Conservation (phyloP, 345 rosid species). For the Leavenworthia alabamica region DNA sequence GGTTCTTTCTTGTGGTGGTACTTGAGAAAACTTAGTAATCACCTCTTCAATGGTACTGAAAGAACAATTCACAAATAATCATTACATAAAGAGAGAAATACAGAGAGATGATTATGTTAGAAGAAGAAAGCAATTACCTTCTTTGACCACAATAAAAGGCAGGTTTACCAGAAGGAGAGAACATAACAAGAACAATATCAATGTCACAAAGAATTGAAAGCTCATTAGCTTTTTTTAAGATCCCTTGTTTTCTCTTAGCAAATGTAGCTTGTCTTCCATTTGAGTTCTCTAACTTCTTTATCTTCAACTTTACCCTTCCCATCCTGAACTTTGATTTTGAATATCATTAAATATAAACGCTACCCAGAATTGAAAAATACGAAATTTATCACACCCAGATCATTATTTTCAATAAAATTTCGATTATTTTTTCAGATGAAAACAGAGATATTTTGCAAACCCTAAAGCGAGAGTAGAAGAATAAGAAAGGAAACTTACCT, state of each 20-base stretch:
- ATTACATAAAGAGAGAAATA: not conserved
- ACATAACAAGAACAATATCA: slow-evolving; percentile 75
- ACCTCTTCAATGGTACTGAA: slow-evolving; percentile 66
- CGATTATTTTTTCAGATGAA: not conserved
- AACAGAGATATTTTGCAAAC: slow-evolving; percentile 19
- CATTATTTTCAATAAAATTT: not conserved
- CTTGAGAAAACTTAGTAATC: slow-evolving; percentile 57
- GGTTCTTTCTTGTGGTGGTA: slow-evolving; percentile 73
- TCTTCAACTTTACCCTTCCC: slow-evolving; percentile 90
- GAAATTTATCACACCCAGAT: not conserved
- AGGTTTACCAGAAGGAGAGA: slow-evolving; percentile 70
- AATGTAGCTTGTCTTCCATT: slow-evolving; percentile 63
- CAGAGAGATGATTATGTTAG: not conserved
- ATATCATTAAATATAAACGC: not conserved
- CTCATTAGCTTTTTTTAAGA: slow-evolving; percentile 85
- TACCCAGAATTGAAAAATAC: not conserved
- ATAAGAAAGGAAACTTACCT: slow-evolving; percentile 26
- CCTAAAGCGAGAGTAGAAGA: too few relatives aligned
- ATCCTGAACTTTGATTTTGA: too few relatives aligned
- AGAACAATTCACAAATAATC: not conserved
- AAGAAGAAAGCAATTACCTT: too few relatives aligned
- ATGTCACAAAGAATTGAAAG: slow-evolving; percentile 76
- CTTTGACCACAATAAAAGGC: slow-evolving; percentile 54
- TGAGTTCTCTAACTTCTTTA: slow-evolving; percentile 71
- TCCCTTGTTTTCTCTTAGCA: slow-evolving; percentile 70